These are phyloP conservation scores for Fragaria nilgerrensis DNA, from an alignment of 306 rosid genomes.

Conservation along the genomic window DNA sequence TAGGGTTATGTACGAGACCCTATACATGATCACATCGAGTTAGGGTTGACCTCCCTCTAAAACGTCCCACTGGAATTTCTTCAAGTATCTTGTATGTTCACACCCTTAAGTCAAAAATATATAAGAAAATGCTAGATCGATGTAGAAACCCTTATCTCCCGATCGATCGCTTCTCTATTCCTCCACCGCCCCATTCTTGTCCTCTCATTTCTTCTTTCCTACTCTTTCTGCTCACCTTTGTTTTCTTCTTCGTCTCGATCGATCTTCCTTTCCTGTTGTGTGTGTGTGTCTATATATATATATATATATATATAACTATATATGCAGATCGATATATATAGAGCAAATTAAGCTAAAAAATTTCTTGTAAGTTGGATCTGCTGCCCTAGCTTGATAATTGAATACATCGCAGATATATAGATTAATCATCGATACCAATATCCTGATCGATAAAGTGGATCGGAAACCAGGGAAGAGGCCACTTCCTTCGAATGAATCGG, in stretches of 20 bases:
- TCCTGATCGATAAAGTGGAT: conserved; percentile 31
- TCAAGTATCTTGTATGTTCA: conserved; percentile 8
- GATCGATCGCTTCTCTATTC: not conserved
- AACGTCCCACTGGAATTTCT: not conserved
- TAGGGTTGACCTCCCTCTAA: not conserved
- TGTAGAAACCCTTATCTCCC: conserved; percentile 18
- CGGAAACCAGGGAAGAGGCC: conserved; percentile 48
- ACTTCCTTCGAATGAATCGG: conserved; percentile 40
- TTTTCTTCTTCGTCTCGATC: not conserved
- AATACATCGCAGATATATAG: not conserved
- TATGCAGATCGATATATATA: not conserved
- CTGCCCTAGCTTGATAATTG: conserved; percentile 7
- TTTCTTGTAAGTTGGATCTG: not conserved
- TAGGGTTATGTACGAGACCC: too few species aligned
- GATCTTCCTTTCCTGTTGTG: not conserved
- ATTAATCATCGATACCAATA: not conserved
- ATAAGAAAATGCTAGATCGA: not conserved
- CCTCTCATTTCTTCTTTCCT: not conserved
- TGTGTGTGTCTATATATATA: not conserved
- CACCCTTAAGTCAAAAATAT: conserved; percentile 9
- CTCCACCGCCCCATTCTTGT: conserved; percentile 8
- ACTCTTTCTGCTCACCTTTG: not conserved
- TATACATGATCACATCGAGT: not conserved
- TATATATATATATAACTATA: not conserved
- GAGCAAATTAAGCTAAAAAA: not conserved